Evolutionary conservation across 768 basidiomycete genomes (phyloP), one percentile per base, ranked within the genome.

Genomic region (Trametes meyenii): DNA sequence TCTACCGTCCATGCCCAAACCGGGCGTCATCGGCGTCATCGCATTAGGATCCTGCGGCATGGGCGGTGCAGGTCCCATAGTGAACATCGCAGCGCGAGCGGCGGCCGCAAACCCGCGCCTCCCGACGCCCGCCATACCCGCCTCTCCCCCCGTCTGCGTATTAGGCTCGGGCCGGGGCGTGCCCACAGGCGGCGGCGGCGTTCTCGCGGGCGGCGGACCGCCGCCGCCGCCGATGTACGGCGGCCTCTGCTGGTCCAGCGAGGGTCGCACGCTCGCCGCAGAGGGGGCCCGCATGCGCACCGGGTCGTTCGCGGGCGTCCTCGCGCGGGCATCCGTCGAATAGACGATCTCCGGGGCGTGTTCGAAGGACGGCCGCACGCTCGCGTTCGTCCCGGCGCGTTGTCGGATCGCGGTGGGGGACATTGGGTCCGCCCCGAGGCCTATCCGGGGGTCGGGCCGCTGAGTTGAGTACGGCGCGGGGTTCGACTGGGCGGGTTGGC

Each of bases 41-140:
- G 19, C 39, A 23, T 17, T 29, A 50, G 50, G 66, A 55, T 51
- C 53, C 40, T 53, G 57, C 21, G 35, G 51, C 50, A 54, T 24
- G 10, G 55, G 58, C 38, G 60, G 48, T 1, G 64, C 39, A 21
- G 51, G 59, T 7, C 57, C 58, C 56, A 66, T 55, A 5, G 76
- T 59, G 62, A 80, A 75, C 79, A 86, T 76, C 8, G 85, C 85
- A 0, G 86, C 87, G 45, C 85, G 84, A 54, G 88, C 85, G 11
- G 84, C 90, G 17, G 92, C 90, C 13, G 79, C 81, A 61, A 94
- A 94, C 0, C 91, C 94, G 66, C 93, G 78, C 61, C 94, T 78
- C 8, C 94, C 94, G 7, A 96, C 92, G 10, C 94, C 94, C 0
- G 94, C 94, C 94, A 96, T 95, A 0, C 90, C 90, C 10, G 90